A percentile compares a stretch with the other conserved stretches of the same genome.
Conservation (phyloP, 2,329 filamentous ascomycete species). For the Ilyonectria robusta region DNA sequence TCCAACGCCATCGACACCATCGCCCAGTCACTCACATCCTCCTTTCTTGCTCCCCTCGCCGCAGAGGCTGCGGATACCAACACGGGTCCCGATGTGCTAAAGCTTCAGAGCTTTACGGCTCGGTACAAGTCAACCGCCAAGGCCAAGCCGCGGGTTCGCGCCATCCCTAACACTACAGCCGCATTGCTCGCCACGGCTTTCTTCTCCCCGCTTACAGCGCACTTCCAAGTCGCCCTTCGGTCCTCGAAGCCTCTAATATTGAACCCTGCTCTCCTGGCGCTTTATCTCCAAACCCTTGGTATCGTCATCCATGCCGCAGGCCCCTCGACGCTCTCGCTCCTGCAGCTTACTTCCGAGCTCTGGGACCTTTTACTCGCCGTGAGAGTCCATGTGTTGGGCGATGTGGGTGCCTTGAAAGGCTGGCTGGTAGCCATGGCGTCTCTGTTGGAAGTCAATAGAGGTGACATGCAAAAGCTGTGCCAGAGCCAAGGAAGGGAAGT, state of each 20-base stretch:
- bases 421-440: constrained; percentile 85
- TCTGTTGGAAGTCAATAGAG: constrained; percentile 84
- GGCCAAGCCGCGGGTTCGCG: constrained; percentile 60
- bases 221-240: constrained; percentile 78
- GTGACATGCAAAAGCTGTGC: constrained; percentile 79
- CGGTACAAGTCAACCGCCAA: constrained; percentile 54
- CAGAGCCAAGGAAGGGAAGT: constrained; percentile 82
- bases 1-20: constrained; percentile 77
- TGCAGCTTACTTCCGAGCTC: constrained; percentile 86
- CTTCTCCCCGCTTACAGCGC: constrained; percentile 88
- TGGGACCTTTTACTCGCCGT: constrained; percentile 85
- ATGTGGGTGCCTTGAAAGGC: constrained; percentile 78
- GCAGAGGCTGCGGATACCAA: constrained; percentile 84
- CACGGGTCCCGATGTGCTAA: constrained; percentile 86
- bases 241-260: constrained; percentile 73
- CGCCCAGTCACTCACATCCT: constrained; percentile 75
- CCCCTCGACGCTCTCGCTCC: constrained; percentile 80
- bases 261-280: constrained; percentile 80
- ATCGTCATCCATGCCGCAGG: constrained; percentile 88
- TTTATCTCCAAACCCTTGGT: constrained; percentile 89
- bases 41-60: constrained; percentile 86
- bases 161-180: constrained; percentile 83
- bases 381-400: constrained; percentile 70
- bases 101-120: constrained; percentile 90
- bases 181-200: constrained; percentile 81